Evolutionary conservation across 495 filamentous ascomycete genomes (phyloP).

Genomic region (Arthonia radiata): DNA sequence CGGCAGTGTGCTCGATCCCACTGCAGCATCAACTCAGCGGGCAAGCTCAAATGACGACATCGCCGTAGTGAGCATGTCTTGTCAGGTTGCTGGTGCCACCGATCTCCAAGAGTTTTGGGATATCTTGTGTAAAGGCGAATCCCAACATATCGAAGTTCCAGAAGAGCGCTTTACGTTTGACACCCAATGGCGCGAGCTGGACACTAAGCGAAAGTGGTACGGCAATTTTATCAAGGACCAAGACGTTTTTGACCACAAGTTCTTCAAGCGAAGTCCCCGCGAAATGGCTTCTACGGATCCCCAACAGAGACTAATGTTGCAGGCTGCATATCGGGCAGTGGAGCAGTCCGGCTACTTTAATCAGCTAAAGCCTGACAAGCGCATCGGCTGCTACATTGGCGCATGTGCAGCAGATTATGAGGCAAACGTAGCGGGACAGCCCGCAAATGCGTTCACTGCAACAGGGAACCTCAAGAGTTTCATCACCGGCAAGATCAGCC

Average conservation of each 20-base stretch:
- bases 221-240: constrained; percentile 21
- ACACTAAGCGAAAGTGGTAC: constrained; percentile 16
- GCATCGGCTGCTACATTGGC: constrained; percentile 17
- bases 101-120: constrained; percentile 22
- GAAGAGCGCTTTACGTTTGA: constrained; percentile 16
- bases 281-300: too few species aligned
- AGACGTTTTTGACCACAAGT: constrained; percentile 25
- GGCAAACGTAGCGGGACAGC: too few species aligned
- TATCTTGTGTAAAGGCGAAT: constrained; percentile 16
- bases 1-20: constrained; percentile 1
- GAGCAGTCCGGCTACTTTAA: constrained; percentile 5
- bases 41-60: constrained; percentile 12
- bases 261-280: constrained; percentile 28
- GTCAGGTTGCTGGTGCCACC: constrained; percentile 22
- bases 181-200: constrained; percentile 11
- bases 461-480: too few species aligned
- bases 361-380: constrained; percentile 1
- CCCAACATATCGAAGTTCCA: constrained; percentile 18
- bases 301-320: too few species aligned
- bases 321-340: too few species aligned
- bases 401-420: too few species aligned
- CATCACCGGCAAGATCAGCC: too few species aligned
- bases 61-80: constrained; percentile 27
- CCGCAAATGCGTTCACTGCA: too few species aligned
- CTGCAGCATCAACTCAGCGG: background rate